Evolutionary conservation across 2,329 filamentous ascomycete genomes (phyloP).

Genomic region (Monosporascus sp.): DNA sequence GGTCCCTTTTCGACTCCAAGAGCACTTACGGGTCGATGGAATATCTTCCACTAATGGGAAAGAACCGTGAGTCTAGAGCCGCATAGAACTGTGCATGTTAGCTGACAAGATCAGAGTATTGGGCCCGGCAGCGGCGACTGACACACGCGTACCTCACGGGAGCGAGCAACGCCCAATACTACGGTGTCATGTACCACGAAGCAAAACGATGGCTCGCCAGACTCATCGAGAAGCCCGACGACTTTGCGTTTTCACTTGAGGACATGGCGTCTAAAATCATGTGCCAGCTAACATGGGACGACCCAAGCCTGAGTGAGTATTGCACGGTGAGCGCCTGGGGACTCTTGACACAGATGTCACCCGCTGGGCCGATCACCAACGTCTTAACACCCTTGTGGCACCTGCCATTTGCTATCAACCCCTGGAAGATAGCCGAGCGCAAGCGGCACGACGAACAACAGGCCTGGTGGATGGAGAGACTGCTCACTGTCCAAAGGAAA

Average conservation of each 20-base stretch:
- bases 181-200: slow-evolving; percentile 43
- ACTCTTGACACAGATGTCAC: slow-evolving; percentile 52
- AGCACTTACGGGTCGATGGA: slow-evolving; percentile 50
- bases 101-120: slow-evolving; percentile 37
- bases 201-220: slow-evolving; percentile 46
- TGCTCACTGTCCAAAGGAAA: slow-evolving; percentile 31
- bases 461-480: slow-evolving; percentile 45
- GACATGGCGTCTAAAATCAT: slow-evolving; percentile 55
- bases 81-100: background rate
- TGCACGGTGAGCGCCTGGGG: slow-evolving; percentile 49
- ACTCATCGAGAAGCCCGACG: slow-evolving; percentile 43
- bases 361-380: slow-evolving; percentile 52
- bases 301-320: slow-evolving; percentile 40
- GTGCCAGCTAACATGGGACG: slow-evolving; percentile 49
- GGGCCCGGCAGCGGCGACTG: slow-evolving; percentile 48
- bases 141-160: slow-evolving; percentile 45
- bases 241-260: slow-evolving; percentile 45
- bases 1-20: slow-evolving; percentile 48
- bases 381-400: slow-evolving; percentile 50
- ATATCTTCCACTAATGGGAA: slow-evolving; percentile 50
- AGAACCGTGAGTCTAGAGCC: slow-evolving; percentile 38
- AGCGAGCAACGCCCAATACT: slow-evolving; percentile 27
- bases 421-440: slow-evolving; percentile 47
- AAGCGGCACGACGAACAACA: slow-evolving; percentile 49
- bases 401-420: slow-evolving; percentile 42